Base-by-base conservation (phyloP, 1,284 basidiomycete genomes). In the Microbotryomycetes sp. region DNA sequence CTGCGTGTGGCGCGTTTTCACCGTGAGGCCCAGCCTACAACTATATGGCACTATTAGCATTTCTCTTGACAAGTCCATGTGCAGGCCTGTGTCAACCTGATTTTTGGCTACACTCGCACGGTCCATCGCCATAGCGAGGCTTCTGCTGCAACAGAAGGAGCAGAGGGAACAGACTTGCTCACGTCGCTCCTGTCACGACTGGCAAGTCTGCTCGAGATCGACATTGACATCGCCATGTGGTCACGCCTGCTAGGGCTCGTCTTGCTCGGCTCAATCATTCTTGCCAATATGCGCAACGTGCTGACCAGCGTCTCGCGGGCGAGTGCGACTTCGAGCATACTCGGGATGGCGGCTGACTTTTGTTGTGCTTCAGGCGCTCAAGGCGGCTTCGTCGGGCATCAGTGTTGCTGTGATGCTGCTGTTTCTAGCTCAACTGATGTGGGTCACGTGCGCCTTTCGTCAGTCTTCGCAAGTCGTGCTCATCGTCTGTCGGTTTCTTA, bases 391-490 rank as follows among this genome's bases (percentile, higher is more conserved):
- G 6, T 68, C 74, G 2, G 76, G 76, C 21, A 70, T 75, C 26
- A 74, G 73, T 49, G 73, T 75, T 3, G 74, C 75, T 7, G 74
- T 78, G 63, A 75, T 78, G 68, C 68, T 78, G 1, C 71, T 78
- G 18, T 75, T 76, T 62, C 71, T 77, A 7, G 73, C 74, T 9
- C 74, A 78, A 60, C 72, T 78, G 47, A 73, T 78, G 71, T 72
- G 9, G 35, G 11, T 9, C 35, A 41, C 35, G 35, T 18, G 35
- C n/a, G n/a, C n/a, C n/a, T n/a, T n/a, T n/a, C n/a, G n/a, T 73
- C n/a, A 24, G 71, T 52, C 28, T 4, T 0, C 7, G 15, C 13
- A 3, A 30, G 18, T 1, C 31, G 13, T 54, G 21, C n/a, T 3
- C 18, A 31, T 47, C 15, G n/a, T n/a, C n/a, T n/a, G n/a, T n/a